Percentiles rank a stretch among this genome's conserved stretches.
phyloP scores from a whole-genome alignment of 345 rosid genomes.

The Populus alba region DNA sequence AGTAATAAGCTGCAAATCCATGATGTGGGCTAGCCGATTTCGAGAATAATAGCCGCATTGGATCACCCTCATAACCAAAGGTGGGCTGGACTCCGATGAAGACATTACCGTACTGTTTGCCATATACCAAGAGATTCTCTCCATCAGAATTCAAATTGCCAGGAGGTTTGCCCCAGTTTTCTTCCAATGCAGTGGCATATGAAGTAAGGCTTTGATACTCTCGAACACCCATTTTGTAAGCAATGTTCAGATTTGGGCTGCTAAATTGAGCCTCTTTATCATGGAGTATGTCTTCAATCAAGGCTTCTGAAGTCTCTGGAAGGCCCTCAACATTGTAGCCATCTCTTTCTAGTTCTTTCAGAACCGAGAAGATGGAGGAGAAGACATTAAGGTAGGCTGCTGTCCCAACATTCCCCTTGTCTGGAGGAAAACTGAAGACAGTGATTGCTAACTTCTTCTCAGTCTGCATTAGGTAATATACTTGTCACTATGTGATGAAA shows the following conservation, averaged over 20 bases:
- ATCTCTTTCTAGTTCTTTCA: constrained; percentile 71
- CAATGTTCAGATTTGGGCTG: constrained; percentile 88
- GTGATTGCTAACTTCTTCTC: constrained; percentile 91
- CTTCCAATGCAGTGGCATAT: constrained; percentile 80
- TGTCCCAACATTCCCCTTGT: constrained; percentile 93
- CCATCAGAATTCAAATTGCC: constrained; percentile 96
- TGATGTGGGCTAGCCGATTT: constrained; percentile 98
- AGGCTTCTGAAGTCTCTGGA: constrained; percentile 87
- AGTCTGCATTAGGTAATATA: constrained; percentile 44
- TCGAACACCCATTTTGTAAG: constrained; percentile 87
- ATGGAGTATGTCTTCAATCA: constrained; percentile 84
- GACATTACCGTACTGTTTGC: constrained; percentile 85
- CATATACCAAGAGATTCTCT: constrained; percentile 85
- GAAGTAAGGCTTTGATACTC: constrained; percentile 85
- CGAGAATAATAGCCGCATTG: constrained; percentile 93
- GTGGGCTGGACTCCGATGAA: constrained; percentile 99
- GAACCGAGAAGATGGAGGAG: constrained; percentile 87
- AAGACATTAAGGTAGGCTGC: constrained; percentile 96
- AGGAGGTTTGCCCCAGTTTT: constrained; percentile 99
- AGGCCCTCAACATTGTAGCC: constrained; percentile 91
- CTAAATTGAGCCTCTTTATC: constrained; percentile 98
- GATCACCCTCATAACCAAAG: constrained; percentile 99
- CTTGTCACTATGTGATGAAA: constrained; percentile 19
- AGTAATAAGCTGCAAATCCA: constrained; percentile 95
- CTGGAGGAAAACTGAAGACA: constrained; percentile 98